Evolutionary conservation across 2,329 filamentous ascomycete genomes (phyloP).

Genomic region (Mollisiaceae sp.): DNA sequence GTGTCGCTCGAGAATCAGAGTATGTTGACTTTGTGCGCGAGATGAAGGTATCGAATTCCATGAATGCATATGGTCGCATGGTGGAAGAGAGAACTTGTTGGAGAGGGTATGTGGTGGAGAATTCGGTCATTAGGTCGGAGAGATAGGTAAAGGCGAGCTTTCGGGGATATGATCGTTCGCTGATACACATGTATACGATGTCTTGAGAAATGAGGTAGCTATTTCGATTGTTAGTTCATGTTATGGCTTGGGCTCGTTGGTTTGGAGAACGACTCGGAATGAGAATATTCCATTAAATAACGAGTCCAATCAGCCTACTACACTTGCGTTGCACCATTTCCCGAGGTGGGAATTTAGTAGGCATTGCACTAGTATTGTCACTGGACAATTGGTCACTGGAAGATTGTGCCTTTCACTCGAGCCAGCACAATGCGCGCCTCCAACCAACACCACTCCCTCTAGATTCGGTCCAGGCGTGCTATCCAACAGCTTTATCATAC

Average conservation of each 20-base stretch:
- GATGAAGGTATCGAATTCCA: conserved; percentile 98
- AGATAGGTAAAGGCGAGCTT: conserved; percentile 99
- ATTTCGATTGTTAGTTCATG: conserved; percentile 51
- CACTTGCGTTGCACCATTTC: not conserved
- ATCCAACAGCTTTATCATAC: not conserved
- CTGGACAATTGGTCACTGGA: not conserved
- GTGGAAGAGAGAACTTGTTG: conserved; percentile 74
- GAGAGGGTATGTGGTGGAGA: conserved; percentile 81
- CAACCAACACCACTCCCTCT: too few species aligned
- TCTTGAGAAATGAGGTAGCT: conserved; percentile 86
- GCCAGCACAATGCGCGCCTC: too few species aligned
- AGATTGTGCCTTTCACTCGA: not conserved
- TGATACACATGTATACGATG: conserved; percentile 91
- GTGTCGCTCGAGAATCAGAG: conserved; percentile 85
- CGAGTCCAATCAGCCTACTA: not conserved
- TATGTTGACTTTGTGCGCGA: conserved; percentile 91
- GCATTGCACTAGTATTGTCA: not conserved
- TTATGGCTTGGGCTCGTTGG: conserved; percentile 51
- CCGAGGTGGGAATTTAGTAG: too few species aligned
- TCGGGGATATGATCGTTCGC: conserved; percentile 91
- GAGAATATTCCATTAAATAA: not conserved
- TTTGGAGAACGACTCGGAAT: not conserved
- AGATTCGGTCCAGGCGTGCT: too few species aligned
- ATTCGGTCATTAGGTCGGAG: conserved; percentile 87
- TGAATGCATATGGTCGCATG: conserved; percentile 92